phyloP scores from a whole-genome alignment of 2,329 filamentous ascomycete genomes.

The Aaosphaeria pasadenensis region DNA sequence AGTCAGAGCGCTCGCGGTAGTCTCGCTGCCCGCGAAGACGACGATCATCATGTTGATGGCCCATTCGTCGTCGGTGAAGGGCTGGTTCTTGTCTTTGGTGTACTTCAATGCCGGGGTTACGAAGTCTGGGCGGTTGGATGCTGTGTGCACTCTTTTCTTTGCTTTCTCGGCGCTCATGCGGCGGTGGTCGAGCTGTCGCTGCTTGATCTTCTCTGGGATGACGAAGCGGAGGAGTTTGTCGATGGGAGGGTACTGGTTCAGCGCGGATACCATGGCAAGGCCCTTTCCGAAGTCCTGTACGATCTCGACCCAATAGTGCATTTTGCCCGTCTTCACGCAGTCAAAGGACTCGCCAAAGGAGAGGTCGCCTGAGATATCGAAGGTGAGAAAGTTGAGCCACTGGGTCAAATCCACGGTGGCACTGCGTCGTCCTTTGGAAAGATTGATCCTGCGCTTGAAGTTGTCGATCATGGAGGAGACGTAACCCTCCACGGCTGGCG shows the following conservation, averaged over 20 bases:
- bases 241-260: constrained; percentile 22
- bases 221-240: constrained; percentile 19
- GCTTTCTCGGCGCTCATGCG: constrained; percentile 20
- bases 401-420: constrained; percentile 3
- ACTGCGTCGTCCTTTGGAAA: background rate
- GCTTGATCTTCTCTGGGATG: constrained; percentile 20
- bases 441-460: background rate
- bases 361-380: constrained; percentile 40
- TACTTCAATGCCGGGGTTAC: constrained; percentile 23
- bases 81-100: constrained; percentile 12
- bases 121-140: constrained; percentile 22
- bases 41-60: constrained; percentile 36
- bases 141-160: constrained; percentile 16
- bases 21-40: constrained; percentile 45
- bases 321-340: constrained; percentile 4
- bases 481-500: constrained; percentile 31
- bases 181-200: constrained; percentile 19
- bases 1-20: constrained; percentile 38
- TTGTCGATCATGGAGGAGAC: constrained; percentile 32
- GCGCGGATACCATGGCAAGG: constrained; percentile 23
- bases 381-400: constrained; percentile 14
- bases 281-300: constrained; percentile 24
- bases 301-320: constrained; percentile 7
- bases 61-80: constrained; percentile 30
- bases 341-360: constrained; percentile 49